These are phyloP conservation scores for Exophiala alcalophila DNA, from an alignment of 2,329 filamentous ascomycete species.

Conservation along the genomic window DNA sequence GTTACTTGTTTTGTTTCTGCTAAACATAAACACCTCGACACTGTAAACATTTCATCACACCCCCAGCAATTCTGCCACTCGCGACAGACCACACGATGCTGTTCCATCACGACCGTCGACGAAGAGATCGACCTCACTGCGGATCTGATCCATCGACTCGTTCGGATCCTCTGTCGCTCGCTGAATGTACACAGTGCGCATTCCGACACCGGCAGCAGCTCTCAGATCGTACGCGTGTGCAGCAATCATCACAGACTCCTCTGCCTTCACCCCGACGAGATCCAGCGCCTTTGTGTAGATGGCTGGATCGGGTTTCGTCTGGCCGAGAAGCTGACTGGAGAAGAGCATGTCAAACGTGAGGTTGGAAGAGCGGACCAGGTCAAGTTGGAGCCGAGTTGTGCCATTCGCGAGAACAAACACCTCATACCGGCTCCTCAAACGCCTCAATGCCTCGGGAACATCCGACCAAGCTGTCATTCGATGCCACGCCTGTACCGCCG, in stretches of 20 bases:
- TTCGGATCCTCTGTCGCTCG: slow-evolving; percentile 54
- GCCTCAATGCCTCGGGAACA: slow-evolving; percentile 43
- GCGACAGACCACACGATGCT: no score
- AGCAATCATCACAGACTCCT: slow-evolving; percentile 54
- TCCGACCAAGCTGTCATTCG: slow-evolving; percentile 53
- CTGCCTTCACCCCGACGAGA: slow-evolving; percentile 44
- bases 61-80: no score
- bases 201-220: slow-evolving; percentile 48
- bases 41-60: no score
- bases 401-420: slow-evolving; percentile 56
- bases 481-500: slow-evolving; percentile 47
- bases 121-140: slow-evolving; percentile 42
- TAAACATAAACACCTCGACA: no score
- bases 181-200: slow-evolving; percentile 53
- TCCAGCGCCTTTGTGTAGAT: slow-evolving; percentile 48
- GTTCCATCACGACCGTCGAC: no score
- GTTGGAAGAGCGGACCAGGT: slow-evolving; percentile 48
- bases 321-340: slow-evolving; percentile 51
- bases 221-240: slow-evolving; percentile 55
- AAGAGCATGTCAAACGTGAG: slow-evolving; percentile 53
- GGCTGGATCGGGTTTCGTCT: slow-evolving; percentile 49
- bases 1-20: no score
- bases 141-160: slow-evolving; percentile 45
- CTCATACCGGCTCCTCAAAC: slow-evolving; percentile 41
- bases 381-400: slow-evolving; percentile 54